Percentiles rank a stretch among this genome's conserved stretches.
phyloP scores from a whole-genome alignment of 106 monocot genomes.

The Dendrobium chrysotoxum region DNA sequence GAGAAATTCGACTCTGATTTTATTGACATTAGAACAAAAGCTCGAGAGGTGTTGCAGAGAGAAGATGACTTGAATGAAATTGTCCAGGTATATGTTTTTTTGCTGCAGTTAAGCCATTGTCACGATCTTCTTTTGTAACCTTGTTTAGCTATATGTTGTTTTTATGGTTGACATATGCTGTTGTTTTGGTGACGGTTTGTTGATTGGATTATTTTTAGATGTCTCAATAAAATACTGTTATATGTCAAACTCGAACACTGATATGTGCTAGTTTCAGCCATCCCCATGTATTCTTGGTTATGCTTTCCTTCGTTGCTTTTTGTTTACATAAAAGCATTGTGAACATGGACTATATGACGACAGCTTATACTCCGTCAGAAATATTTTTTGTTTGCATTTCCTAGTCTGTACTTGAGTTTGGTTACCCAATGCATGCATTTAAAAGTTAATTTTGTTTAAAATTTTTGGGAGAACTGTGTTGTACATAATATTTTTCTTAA shows the following conservation, averaged over 20 bases:
- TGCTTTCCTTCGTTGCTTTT: no score
- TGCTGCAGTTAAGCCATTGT: neutral
- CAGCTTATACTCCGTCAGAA: neutral
- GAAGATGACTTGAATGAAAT: slow-evolving; percentile 99
- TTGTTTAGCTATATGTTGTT: neutral
- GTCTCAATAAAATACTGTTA: neutral
- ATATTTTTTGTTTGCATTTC: neutral
- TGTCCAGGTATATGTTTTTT: slow-evolving; percentile 70
- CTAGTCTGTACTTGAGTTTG: neutral
- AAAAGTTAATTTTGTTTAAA: no score
- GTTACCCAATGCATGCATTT: no score
- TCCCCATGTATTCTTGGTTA: no score
- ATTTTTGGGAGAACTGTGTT: neutral
- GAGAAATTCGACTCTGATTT: slow-evolving; percentile 95
- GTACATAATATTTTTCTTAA: no score
- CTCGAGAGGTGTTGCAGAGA: slow-evolving; percentile 97
- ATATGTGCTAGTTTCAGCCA: no score
- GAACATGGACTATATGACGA: no score
- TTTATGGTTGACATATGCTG: neutral
- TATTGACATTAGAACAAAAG: slow-evolving; percentile 98
- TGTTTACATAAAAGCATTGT: no score
- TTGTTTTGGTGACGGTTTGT: neutral
- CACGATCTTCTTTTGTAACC: neutral
- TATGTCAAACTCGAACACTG: neutral
- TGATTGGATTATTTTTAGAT: neutral